Evolutionary conservation across 768 basidiomycete species (phyloP), one percentile per base, ranked within the genome.

Genomic region (Pleurotus citrinopileatus): DNA sequence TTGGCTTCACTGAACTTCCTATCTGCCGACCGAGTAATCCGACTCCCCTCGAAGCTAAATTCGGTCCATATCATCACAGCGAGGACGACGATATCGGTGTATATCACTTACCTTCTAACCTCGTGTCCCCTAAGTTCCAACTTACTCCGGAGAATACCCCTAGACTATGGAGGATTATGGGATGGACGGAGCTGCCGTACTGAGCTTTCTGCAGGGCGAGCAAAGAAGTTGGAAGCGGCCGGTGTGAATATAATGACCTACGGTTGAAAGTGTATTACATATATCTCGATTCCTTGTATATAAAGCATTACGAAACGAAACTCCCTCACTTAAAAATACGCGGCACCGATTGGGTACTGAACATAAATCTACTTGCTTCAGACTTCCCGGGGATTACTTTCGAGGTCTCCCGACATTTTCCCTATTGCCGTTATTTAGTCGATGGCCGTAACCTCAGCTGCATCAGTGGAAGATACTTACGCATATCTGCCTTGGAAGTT

Each of bases 401-500:
- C 45, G 46, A n/a, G 29, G 42, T 22, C 53, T 34, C 28, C 55
- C 55, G 38, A 56, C 55, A 22, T 56, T 56, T 19, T 56, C 55
- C 26, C 55, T 56, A 17, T 13, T 9, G 10, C 34, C 6, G 12
- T 19, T 7, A 27, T n/a, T 17, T 26, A 4, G 52, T 13, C 3
- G 1, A 27, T 19, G 52, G 13, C 23, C 17, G 12, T 29, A 1
- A 22, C 8, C 6, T 8, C 2, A 15, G 6, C 9, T 4, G 22
- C 13, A 51, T 20, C 4, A 27, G 15, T 3, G 15, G 26, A 17
- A 8, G n/a, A n/a, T n/a, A 58, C 59, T 25, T 54, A 67, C 67
- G 56, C 34, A 47, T 59, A 69, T 27, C 61, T 60, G 2, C 66
- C 65, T 9, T 27, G 12, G 38, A 61, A 37, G 42, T 69, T 69